These are phyloP conservation scores for Waltergamsia citrina DNA, from an alignment of 2,329 filamentous ascomycete genomes.

Conservation along the genomic window DNA sequence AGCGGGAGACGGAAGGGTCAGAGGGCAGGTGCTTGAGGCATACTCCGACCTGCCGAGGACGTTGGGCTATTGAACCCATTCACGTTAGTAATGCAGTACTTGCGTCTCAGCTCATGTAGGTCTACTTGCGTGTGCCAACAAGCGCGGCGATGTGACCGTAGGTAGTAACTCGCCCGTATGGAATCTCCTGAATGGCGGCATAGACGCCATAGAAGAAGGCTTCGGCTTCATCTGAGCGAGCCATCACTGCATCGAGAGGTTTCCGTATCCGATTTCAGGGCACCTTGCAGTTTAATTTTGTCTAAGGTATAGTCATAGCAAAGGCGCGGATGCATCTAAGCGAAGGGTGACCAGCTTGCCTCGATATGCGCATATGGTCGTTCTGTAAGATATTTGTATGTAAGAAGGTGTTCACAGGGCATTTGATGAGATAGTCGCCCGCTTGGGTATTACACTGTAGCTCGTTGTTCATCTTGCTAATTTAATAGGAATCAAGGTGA, in stretches of 20 bases:
- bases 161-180: constrained; percentile 71
- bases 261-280: not conserved
- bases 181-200: constrained; percentile 75
- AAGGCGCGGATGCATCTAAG: too few relatives aligned
- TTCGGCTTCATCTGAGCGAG: constrained; percentile 63
- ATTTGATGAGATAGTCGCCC: too few relatives aligned
- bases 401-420: too few relatives aligned
- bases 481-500: too few relatives aligned
- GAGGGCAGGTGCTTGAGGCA: constrained; percentile 77
- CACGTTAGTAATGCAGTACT: too few relatives aligned
- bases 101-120: too few relatives aligned
- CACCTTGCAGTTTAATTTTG: not conserved
- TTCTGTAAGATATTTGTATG: too few relatives aligned
- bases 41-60: constrained; percentile 77
- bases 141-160: constrained; percentile 75
- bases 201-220: constrained; percentile 75
- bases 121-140: constrained; percentile 58
- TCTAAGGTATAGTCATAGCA: not conserved
- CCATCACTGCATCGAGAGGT: constrained; percentile 32
- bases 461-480: too few relatives aligned
- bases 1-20: constrained; percentile 35
- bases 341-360: too few relatives aligned
- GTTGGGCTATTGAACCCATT: constrained; percentile 49
- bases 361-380: too few relatives aligned
- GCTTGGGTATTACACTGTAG: too few relatives aligned